Conservation (phyloP, 371 early-diverging fungal genomes). For the Basidiobolus heterosporus region DNA sequence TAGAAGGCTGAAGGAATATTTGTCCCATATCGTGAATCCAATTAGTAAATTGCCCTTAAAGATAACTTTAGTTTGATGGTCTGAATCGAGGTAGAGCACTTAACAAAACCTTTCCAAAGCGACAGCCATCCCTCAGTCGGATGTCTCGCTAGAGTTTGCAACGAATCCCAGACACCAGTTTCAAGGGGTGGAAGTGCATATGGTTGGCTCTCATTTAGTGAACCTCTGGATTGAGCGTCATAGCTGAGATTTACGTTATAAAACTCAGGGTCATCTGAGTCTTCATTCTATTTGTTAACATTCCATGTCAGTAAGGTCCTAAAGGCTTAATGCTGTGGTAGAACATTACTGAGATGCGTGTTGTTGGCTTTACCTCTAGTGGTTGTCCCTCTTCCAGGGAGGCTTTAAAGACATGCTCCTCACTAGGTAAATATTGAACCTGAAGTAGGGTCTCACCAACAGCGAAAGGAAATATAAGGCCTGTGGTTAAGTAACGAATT, state of each 20-base stretch:
- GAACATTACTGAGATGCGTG: too few species aligned
- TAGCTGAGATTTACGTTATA: too few species aligned
- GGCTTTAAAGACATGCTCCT: conserved; percentile 5
- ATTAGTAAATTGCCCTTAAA: conserved; percentile 41
- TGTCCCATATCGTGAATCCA: conserved; percentile 59
- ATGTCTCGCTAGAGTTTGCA: conserved; percentile 27
- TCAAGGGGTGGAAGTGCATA: conserved; percentile 20
- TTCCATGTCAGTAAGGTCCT: too few species aligned
- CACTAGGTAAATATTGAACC: conserved; percentile 57
- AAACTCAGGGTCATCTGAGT: too few species aligned
- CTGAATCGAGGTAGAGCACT: neutral
- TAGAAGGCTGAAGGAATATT: conserved; percentile 45
- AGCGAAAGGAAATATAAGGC: conserved; percentile 33
- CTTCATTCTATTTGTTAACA: too few species aligned
- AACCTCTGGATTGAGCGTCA: too few species aligned
- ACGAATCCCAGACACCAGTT: conserved; percentile 32
- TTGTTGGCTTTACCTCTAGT: too few species aligned
- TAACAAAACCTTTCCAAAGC: conserved; percentile 36
- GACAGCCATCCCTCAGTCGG: conserved; percentile 45
- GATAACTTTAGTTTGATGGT: neutral
- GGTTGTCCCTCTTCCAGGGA: too few species aligned
- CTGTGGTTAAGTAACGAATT: too few species aligned
- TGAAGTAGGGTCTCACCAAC: conserved; percentile 60
- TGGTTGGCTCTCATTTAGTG: too few species aligned
- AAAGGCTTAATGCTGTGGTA: too few species aligned